These are phyloP conservation scores for Bipolaris bicolor DNA, from an alignment of 2,329 filamentous ascomycete species.

Conservation along the genomic window DNA sequence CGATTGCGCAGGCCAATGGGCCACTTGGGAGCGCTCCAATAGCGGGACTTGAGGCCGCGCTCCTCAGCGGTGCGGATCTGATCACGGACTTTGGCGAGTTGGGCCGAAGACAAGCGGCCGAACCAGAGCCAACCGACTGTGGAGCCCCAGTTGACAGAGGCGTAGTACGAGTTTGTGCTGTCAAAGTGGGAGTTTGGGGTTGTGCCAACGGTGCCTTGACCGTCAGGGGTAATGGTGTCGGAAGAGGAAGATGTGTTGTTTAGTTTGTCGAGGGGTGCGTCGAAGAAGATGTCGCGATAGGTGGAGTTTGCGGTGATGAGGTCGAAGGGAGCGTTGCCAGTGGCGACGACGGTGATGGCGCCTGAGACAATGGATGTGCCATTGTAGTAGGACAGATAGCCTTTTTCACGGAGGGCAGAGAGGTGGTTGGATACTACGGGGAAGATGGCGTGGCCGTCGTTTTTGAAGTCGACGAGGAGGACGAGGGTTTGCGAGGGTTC, in stretches of 20 bases:
- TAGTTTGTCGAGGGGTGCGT: conserved; percentile 55
- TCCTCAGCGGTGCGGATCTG: conserved; percentile 61
- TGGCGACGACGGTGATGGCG: conserved; percentile 61
- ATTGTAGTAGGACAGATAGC: conserved; percentile 60
- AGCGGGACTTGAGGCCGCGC: conserved; percentile 61
- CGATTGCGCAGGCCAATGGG: conserved; percentile 60
- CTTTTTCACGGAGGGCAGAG: conserved; percentile 54
- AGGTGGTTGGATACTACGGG: conserved; percentile 52
- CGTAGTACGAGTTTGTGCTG: conserved; percentile 68
- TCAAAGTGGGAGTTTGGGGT: conserved; percentile 46
- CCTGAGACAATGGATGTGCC: conserved; percentile 50
- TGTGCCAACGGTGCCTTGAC: conserved; percentile 56
- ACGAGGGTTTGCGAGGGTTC: conserved; percentile 57
- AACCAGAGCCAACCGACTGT: conserved; percentile 60
- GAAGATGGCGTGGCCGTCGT: conserved; percentile 45
- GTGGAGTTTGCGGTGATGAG: conserved; percentile 54
- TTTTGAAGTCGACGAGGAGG: conserved; percentile 61
- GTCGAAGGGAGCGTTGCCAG: conserved; percentile 60
- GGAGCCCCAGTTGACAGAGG: conserved; percentile 63
- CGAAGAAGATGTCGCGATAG: conserved; percentile 63
- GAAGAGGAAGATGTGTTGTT: conserved; percentile 30
- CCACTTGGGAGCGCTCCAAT: conserved; percentile 64
- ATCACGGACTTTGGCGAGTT: conserved; percentile 56
- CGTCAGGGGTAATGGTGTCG: conserved; percentile 17
- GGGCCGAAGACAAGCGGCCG: conserved; percentile 54